These are phyloP conservation scores for Vigna hirtella DNA, from an alignment of 306 rosid species.

Conservation along the genomic window DNA sequence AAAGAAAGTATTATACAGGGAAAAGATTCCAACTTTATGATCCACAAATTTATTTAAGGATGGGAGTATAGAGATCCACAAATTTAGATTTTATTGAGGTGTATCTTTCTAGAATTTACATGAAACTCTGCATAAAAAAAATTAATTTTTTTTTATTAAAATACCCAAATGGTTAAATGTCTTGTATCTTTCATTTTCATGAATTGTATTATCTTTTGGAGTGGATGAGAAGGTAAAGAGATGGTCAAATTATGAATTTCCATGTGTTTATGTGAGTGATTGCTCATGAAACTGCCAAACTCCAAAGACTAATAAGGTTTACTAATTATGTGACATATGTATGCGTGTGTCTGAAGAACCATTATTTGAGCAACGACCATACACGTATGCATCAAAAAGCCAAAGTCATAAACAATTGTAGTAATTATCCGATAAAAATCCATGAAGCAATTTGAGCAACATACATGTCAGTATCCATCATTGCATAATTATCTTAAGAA, in stretches of 20 bases:
- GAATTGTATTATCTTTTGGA: not conserved
- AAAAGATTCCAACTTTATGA: constrained; percentile 14
- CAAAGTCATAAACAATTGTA: constrained; percentile 28
- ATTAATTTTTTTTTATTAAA: not conserved
- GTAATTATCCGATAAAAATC: constrained; percentile 33
- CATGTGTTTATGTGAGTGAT: constrained; percentile 11
- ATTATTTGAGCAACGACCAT: constrained; percentile 42
- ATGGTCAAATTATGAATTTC: constrained; percentile 15
- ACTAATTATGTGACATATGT: constrained; percentile 1
- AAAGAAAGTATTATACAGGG: not conserved
- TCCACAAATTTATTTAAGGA: not conserved
- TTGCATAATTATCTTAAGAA: constrained; percentile 46
- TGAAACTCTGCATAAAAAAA: not conserved
- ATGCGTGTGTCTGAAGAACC: constrained; percentile 7
- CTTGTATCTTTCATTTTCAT: not conserved
- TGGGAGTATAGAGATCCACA: not conserved
- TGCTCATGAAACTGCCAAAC: constrained; percentile 31
- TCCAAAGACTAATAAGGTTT: constrained; percentile 13
- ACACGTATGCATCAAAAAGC: constrained; percentile 41
- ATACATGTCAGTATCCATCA: constrained; percentile 43
- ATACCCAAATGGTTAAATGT: constrained; percentile 7
- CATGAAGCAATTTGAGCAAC: constrained; percentile 16
- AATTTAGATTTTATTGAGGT: constrained; percentile 16
- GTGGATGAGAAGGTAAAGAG: not conserved
- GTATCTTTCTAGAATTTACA: constrained; percentile 26